phyloP scores from a whole-genome alignment of 352 stramenopile genomes.

The Thalassiosira pacifica region DNA sequence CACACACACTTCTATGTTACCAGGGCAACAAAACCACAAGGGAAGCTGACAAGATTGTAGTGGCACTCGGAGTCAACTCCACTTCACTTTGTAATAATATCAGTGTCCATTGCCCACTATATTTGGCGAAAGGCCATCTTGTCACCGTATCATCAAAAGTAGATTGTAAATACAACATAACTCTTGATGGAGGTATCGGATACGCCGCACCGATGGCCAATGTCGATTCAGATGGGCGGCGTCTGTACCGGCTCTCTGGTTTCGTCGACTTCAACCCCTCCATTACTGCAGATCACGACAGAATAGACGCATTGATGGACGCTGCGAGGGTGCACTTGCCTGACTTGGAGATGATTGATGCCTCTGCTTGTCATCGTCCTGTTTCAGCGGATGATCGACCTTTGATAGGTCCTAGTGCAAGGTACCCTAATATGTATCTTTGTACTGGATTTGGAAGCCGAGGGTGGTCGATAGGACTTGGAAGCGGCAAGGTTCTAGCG shows the following conservation, averaged over 20 bases:
- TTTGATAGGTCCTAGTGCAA: conserved; percentile 31
- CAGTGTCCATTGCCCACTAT: conserved; percentile 47
- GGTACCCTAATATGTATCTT: conserved; percentile 51
- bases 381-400: conserved; percentile 56
- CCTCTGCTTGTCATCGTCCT: conserved; percentile 54
- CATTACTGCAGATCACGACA: conserved; percentile 33
- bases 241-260: conserved; percentile 53
- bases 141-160: conserved; percentile 47
- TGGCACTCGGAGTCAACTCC: conserved; percentile 48
- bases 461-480: conserved; percentile 53
- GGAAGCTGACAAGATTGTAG: conserved; percentile 47
- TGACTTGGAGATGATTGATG: conserved; percentile 53
- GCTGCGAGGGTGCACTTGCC: conserved; percentile 39
- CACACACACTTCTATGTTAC: neutral
- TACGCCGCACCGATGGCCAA: conserved; percentile 56
- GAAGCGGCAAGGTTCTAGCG: conserved; percentile 45
- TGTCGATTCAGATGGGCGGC: conserved; percentile 23
- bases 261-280: conserved; percentile 56
- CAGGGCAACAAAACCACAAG: conserved; percentile 33
- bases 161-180: conserved; percentile 50
- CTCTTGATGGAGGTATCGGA: conserved; percentile 48
- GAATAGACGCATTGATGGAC: conserved; percentile 47
- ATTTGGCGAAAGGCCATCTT: conserved; percentile 54
- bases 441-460: conserved; percentile 49
- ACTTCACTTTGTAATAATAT: conserved; percentile 40